Conservation (phyloP, 345 rosid species). For the Heritiera fomes region DNA sequence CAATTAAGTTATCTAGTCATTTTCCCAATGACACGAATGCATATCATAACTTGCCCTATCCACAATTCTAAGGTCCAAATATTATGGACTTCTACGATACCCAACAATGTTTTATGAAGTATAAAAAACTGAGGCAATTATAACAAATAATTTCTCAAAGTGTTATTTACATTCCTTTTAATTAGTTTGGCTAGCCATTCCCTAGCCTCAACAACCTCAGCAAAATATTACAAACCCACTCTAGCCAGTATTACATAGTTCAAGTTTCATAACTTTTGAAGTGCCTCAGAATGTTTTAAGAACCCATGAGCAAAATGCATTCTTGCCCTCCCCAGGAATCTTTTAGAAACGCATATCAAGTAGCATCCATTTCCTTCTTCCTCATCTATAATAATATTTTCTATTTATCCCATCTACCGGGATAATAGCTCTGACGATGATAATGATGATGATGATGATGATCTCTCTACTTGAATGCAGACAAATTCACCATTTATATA, state of each 20-base stretch:
- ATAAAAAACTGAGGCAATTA: not conserved
- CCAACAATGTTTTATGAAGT: not conserved
- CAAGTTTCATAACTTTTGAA: constrained; percentile 8
- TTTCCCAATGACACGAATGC: not conserved
- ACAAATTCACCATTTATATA: not conserved
- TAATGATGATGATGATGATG: no score
- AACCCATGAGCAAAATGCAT: not conserved
- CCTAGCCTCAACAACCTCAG: not conserved
- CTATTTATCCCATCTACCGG: no score
- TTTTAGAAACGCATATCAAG: not conserved
- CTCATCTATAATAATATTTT: no score
- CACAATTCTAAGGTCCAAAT: not conserved
- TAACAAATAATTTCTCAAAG: not conserved
- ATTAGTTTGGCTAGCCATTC: not conserved
- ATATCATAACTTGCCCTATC: not conserved
- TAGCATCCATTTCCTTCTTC: not conserved
- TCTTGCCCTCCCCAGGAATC: not conserved
- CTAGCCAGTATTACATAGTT: not conserved
- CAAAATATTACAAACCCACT: constrained; percentile 1
- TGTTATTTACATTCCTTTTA: not conserved
- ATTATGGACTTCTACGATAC: not conserved
- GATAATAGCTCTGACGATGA: no score
- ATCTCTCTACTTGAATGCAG: not conserved
- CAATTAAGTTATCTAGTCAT: not conserved
- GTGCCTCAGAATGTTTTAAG: not conserved